Evolutionary conservation across 257 asterid genomes (phyloP).

Genomic region (Petunia axillaris): DNA sequence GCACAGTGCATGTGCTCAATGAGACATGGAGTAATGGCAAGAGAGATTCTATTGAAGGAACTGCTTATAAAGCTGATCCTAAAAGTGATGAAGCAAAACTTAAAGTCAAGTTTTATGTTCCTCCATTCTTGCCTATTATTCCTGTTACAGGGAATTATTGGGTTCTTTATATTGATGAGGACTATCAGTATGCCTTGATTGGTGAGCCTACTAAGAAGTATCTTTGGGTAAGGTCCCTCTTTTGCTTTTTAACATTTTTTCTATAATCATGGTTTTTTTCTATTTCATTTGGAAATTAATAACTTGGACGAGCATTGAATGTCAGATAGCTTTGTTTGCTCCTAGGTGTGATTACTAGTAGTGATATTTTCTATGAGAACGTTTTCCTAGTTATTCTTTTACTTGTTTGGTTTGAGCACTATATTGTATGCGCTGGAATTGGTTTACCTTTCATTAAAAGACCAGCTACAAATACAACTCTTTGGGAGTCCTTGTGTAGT

Average conservation of each 20-base stretch:
- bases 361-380: background rate
- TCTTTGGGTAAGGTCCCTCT: conserved; percentile 68
- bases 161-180: conserved; percentile 39
- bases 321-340: too few relatives aligned
- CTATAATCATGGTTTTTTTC: background rate
- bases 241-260: background rate
- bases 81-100: conserved; percentile 49
- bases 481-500: too few relatives aligned
- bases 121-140: conserved; percentile 47
- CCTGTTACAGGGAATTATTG: conserved; percentile 46
- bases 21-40: conserved; percentile 84
- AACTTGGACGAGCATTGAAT: too few relatives aligned
- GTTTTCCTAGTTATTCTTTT: background rate
- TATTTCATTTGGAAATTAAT: background rate
- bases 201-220: conserved; percentile 69
- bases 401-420: too few relatives aligned
- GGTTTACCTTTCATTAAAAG: too few relatives aligned
- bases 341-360: background rate
- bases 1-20: conserved; percentile 69
- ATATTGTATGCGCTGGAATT: too few relatives aligned
- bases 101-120: conserved; percentile 43
- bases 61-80: conserved; percentile 66
- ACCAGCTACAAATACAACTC: too few relatives aligned
- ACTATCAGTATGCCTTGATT: conserved; percentile 49
- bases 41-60: conserved; percentile 70